phyloP scores from a whole-genome alignment of 2,329 filamentous ascomycete species.

The Colletotrichum phormii region DNA sequence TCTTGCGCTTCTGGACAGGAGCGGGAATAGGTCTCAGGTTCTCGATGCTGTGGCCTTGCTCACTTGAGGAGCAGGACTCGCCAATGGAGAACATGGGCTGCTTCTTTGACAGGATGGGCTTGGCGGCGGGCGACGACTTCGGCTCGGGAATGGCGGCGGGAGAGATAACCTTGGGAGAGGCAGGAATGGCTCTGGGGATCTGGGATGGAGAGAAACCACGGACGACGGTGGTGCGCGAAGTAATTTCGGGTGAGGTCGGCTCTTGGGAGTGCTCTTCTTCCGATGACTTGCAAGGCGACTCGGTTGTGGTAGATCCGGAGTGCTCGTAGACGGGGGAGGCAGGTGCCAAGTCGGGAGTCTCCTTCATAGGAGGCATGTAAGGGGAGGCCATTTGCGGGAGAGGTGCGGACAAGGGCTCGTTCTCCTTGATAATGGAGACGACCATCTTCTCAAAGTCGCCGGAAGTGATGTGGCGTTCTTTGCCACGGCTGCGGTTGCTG shows the following conservation, averaged over 20 bases:
- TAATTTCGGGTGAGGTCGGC: constrained; percentile 57
- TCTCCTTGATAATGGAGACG: constrained; percentile 90
- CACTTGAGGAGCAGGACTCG: constrained; percentile 81
- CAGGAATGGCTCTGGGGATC: constrained; percentile 62
- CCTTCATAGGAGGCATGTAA: constrained; percentile 57
- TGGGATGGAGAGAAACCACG: constrained; percentile 87
- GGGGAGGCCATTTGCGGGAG: constrained; percentile 57
- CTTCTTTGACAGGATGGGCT: constrained; percentile 77
- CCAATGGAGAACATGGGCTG: constrained; percentile 78
- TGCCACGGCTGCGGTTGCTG: constrained; percentile 77
- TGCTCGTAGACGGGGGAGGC: constrained; percentile 50
- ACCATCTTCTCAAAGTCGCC: constrained; percentile 95
- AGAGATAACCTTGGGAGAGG: constrained; percentile 62
- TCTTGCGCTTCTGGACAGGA: constrained; percentile 48
- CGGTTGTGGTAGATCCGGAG: constrained; percentile 58
- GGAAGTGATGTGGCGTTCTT: constrained; percentile 91
- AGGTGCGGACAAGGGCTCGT: constrained; percentile 71
- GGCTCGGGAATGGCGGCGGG: constrained; percentile 73
- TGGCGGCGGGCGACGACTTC: constrained; percentile 66
- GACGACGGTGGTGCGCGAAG: constrained; percentile 74
- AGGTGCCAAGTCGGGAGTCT: constrained; percentile 48
- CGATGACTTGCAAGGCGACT: constrained; percentile 69
- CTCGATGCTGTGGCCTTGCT: constrained; percentile 62
- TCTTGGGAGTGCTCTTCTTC: constrained; percentile 62
- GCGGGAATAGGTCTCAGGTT: constrained; percentile 50